These are phyloP conservation scores for Catharanthus roseus DNA, from an alignment of 257 asterid genomes.

Conservation along the genomic window DNA sequence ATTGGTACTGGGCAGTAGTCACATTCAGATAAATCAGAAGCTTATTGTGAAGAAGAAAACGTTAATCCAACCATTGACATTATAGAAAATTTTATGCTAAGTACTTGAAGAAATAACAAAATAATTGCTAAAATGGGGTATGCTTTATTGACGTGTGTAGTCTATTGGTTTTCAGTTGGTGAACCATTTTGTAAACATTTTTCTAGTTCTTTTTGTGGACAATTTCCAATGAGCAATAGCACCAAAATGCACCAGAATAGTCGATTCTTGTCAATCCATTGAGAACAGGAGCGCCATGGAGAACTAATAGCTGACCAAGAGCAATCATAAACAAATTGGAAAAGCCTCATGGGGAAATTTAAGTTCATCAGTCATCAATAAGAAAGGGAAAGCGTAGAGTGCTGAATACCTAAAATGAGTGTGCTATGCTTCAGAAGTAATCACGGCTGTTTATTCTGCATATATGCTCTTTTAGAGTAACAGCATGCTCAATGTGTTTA, in stretches of 20 bases:
- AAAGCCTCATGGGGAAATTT: not conserved
- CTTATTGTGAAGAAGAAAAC: not conserved
- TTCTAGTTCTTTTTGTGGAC: not conserved
- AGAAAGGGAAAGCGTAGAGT: not conserved
- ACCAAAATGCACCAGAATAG: not conserved
- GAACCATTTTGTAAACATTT: not conserved
- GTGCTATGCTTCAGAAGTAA: not conserved
- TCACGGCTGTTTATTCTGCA: not conserved
- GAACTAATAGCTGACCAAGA: not conserved
- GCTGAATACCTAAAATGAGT: not conserved
- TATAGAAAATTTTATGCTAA: not conserved
- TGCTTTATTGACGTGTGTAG: not conserved
- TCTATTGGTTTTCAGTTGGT: not conserved
- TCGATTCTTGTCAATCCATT: not conserved
- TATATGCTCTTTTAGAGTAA: not conserved
- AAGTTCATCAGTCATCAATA: not conserved
- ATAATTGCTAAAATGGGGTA: not conserved
- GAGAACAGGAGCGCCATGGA: not conserved
- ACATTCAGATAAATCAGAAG: not conserved
- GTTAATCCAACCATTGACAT: not conserved
- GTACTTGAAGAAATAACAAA: not conserved
- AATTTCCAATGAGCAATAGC: not conserved
- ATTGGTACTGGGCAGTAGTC: not conserved
- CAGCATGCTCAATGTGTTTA: not conserved
- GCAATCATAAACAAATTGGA: not conserved